Conservation (phyloP, 2,329 filamentous ascomycete species). For the Tolypocladium sp. region DNA sequence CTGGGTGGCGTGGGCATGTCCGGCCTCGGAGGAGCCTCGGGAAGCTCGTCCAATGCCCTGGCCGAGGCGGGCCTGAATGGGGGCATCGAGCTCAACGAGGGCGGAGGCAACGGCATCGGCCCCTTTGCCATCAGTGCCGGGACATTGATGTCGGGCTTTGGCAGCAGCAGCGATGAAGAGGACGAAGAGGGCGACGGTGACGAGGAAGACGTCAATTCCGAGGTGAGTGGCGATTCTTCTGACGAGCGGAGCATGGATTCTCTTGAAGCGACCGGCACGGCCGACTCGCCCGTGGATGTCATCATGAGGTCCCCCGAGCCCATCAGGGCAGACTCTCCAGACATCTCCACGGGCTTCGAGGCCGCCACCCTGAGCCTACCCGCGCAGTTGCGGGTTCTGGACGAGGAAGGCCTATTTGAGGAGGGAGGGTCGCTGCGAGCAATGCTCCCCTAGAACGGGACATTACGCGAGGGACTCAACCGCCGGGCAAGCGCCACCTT, state of each 20-base stretch:
- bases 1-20: conserved; percentile 40
- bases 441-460: conserved; percentile 4
- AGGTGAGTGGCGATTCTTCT: conserved; percentile 45
- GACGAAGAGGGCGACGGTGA: conserved; percentile 89
- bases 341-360: conserved; percentile 8
- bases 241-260: conserved; percentile 18
- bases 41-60: conserved; percentile 55
- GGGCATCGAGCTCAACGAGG: conserved; percentile 58
- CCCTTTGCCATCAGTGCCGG: conserved; percentile 65
- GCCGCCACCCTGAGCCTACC: conserved; percentile 2
- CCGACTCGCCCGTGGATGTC: conserved; percentile 18
- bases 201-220: conserved; percentile 62
- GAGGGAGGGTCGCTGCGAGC: conserved; percentile 2
- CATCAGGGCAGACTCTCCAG: conserved; percentile 12
- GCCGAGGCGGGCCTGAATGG: conserved; percentile 76
- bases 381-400: conserved; percentile 3
- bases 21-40: conserved; percentile 28
- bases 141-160: conserved; percentile 80
- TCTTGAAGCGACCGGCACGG: conserved; percentile 16
- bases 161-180: conserved; percentile 90
- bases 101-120: conserved; percentile 57
- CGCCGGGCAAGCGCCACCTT: conserved; percentile 8
- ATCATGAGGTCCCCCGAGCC: conserved; percentile 22
- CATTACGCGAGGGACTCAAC: not conserved
- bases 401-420: conserved; percentile 2